Evolutionary conservation across 169 alveolate genomes (phyloP), one percentile per base, ranked within the genome.

Genomic region (Babesia microti): DNA sequence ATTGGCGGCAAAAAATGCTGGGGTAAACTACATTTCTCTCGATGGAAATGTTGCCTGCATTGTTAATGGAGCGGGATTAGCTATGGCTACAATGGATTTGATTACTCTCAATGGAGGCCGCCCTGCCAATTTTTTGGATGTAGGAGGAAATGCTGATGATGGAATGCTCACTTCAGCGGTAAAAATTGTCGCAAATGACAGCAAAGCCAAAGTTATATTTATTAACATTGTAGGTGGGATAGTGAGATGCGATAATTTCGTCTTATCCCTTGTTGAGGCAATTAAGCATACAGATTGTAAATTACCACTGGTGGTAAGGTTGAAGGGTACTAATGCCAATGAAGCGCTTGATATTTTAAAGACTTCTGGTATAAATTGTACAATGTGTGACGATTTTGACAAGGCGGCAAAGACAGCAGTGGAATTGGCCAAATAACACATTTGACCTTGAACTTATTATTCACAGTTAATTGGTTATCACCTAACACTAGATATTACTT

Each of bases 11-110:
- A 71, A 56, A 29, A 59, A 83, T 55, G 65, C 45, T 36, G 88
- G 85, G 34, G 74, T 93, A 48, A 90, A 89, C 75, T 93, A 93
- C 70, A 80, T 92, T n/a, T 78, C 92, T 1, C 59, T 91, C 36
- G 93, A 89, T 30, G 98, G 97, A 19, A 85, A 58, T 30, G 81
- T 78, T 9, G 90, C 84, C 9, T 92, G 98, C 71, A 71, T 92
- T 78, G 98, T 94, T 18, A 94, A 94, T 43, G 98, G 98, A 1
- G 98, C 98, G 6, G 98, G 98, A 1, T 80, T 94, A n/a, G 98
- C 98, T 32, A 94, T 94, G 98, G 97, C 97, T 23, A 93, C 98
- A 27, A 83, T 93, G 92, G 87, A 72, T 39, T 59, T 88, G 21
- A 65, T 90, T 9, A 71, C 79, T 28, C 67, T 54, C 29, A 72